A percentile compares a stretch with the other conserved stretches of the same genome.
phyloP scores from a whole-genome alignment of 805 yeast species.

The Blastobotrys muscicola region DNA sequence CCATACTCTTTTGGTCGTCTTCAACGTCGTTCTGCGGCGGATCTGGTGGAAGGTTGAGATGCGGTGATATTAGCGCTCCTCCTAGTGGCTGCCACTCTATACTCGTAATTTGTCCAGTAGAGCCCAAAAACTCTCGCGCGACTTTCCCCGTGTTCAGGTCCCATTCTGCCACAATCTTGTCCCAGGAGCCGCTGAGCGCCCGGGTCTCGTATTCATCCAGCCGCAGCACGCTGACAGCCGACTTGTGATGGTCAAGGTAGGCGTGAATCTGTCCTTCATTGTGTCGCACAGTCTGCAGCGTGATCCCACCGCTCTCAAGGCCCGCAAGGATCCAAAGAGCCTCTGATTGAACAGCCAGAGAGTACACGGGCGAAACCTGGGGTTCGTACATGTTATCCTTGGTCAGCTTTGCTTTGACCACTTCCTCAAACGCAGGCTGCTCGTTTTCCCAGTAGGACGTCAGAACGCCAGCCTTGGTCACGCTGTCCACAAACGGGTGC shows the following conservation, averaged over 20 bases:
- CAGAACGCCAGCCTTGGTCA: conserved; percentile 75
- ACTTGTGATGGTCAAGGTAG: conserved; percentile 61
- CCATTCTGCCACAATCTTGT: conserved; percentile 70
- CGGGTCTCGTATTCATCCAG: conserved; percentile 52
- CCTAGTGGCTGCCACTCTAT: conserved; percentile 44
- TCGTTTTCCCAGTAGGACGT: conserved; percentile 94
- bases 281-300: conserved; percentile 72
- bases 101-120: conserved; percentile 72
- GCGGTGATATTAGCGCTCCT: conserved; percentile 17
- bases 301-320: conserved; percentile 67
- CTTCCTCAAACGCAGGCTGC: conserved; percentile 53
- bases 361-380: conserved; percentile 71
- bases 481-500: conserved; percentile 79
- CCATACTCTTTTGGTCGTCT: conserved; percentile 30
- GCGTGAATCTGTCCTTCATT: conserved; percentile 76
- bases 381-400: conserved; percentile 28
- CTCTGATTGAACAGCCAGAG: conserved; percentile 74
- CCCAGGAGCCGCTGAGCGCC: conserved; percentile 87
- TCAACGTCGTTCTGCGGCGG: conserved; percentile 14
- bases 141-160: conserved; percentile 68
- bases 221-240: conserved; percentile 63
- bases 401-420: conserved; percentile 30
- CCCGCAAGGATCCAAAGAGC: conserved; percentile 84
- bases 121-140: conserved; percentile 40
- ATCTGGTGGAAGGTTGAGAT: conserved; percentile 5